Evolutionary conservation across 2,329 filamentous ascomycete species (phyloP).

Genomic region (Cordyceps fumosorosea): DNA sequence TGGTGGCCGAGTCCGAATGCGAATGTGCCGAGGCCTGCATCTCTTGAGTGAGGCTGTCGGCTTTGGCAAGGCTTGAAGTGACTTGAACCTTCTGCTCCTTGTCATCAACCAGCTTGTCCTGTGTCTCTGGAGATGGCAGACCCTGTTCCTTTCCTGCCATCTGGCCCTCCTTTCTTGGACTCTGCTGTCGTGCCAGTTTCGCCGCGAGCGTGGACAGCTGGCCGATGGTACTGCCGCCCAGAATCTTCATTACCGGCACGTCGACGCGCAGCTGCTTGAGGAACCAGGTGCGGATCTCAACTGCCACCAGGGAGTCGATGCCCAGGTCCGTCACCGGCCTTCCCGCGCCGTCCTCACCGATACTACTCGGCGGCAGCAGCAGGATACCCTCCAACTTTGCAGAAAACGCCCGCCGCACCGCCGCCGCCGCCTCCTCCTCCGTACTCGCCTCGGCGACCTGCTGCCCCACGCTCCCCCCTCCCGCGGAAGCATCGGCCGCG

Average conservation of each 20-base stretch:
- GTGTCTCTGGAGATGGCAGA: too few relatives aligned
- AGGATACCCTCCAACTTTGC: neutral
- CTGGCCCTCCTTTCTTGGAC: neutral
- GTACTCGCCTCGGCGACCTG: neutral
- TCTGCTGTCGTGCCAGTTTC: neutral
- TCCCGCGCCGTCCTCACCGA: neutral
- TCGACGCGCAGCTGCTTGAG: conserved; percentile 35
- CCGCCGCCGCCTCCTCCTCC: neutral
- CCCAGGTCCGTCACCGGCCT: conserved; percentile 19
- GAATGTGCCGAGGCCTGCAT: neutral
- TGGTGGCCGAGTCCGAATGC: neutral
- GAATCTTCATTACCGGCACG: conserved; percentile 37
- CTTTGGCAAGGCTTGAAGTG: too few relatives aligned
- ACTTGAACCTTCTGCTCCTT: neutral
- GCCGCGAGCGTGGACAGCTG: neutral
- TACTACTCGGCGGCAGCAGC: neutral
- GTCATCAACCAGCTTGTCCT: neutral
- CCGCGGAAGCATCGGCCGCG: too few relatives aligned
- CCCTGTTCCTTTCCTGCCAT: neutral
- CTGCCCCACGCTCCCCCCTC: neutral
- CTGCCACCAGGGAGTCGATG: conserved; percentile 25
- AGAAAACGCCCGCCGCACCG: neutral
- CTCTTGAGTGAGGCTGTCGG: too few relatives aligned
- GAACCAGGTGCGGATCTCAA: conserved; percentile 41
- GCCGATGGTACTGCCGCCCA: conserved; percentile 20